These are phyloP conservation scores for Sporothrix euskadiensis DNA, from an alignment of 2,329 filamentous ascomycete species.

Conservation along the genomic window DNA sequence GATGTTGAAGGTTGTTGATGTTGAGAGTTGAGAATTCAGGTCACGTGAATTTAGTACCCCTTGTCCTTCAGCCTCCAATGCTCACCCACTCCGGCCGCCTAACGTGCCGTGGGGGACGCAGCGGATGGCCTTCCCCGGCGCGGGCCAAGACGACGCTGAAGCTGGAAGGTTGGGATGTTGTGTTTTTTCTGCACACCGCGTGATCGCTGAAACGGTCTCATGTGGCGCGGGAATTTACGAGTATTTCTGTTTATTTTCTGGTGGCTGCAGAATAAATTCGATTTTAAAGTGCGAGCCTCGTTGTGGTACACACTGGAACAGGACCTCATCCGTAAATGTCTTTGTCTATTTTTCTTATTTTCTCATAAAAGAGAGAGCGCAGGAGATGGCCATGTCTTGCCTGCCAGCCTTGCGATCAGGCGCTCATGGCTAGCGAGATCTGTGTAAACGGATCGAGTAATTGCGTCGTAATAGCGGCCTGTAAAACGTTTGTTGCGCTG, in stretches of 20 bases:
- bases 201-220: neutral
- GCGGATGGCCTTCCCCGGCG: neutral
- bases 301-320: constrained; percentile 12
- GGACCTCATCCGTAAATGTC: neutral
- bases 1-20: neutral
- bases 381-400: neutral
- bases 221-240: neutral
- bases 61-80: neutral
- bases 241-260: neutral
- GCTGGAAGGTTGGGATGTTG: neutral
- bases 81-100: neutral
- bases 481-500: neutral
- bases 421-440: neutral
- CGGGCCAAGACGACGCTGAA: constrained; percentile 13
- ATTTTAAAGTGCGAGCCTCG: constrained; percentile 6
- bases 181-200: constrained; percentile 2
- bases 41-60: neutral
- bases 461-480: neutral
- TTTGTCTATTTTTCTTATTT: neutral
- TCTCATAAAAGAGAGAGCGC: neutral
- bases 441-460: neutral
- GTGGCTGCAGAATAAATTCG: constrained; percentile 3
- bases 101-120: constrained; percentile 14
- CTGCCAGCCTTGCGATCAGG: neutral
- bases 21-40: neutral